Conservation (phyloP, 805 yeast species). For the Candida caryicola region DNA sequence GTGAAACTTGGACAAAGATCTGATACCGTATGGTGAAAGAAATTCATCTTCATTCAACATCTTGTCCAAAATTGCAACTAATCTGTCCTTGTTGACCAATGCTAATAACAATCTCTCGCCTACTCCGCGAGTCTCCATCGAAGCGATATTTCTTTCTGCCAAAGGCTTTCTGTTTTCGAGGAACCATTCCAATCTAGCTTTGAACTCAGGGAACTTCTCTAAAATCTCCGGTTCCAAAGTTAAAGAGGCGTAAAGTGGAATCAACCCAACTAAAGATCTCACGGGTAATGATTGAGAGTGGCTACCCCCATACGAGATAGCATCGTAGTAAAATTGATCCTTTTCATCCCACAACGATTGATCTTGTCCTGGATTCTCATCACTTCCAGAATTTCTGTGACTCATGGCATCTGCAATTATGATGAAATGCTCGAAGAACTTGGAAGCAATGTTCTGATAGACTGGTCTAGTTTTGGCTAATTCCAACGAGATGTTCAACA, state of each 20-base stretch:
- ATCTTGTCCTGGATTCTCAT: constrained; percentile 33
- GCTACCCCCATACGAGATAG: constrained; percentile 77
- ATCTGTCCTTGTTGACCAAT: constrained; percentile 75
- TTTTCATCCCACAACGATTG: constrained; percentile 82
- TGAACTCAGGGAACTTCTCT: constrained; percentile 75
- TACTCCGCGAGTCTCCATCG: constrained; percentile 75
- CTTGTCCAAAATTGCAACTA: constrained; percentile 68
- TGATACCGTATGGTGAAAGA: constrained; percentile 77
- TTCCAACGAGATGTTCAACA: constrained; percentile 90
- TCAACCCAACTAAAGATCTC: constrained; percentile 85
- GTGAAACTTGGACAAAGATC: constrained; percentile 85
- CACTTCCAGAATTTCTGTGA: constrained; percentile 45
- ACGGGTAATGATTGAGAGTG: constrained; percentile 71
- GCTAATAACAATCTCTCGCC: constrained; percentile 80
- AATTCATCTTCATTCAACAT: constrained; percentile 88
- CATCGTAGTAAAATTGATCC: constrained; percentile 87
- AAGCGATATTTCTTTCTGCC: constrained; percentile 80
- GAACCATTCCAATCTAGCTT: constrained; percentile 82
- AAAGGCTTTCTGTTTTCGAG: constrained; percentile 64
- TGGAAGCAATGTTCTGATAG: constrained; percentile 90
- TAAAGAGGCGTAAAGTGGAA: constrained; percentile 85
- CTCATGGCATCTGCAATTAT: constrained; percentile 94
- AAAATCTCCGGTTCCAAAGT: constrained; percentile 84
- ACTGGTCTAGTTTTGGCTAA: constrained; percentile 81
- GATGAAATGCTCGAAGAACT: constrained; percentile 89